Base-by-base conservation (phyloP, 2,329 filamentous ascomycete species). In the Fusarium sp. region DNA sequence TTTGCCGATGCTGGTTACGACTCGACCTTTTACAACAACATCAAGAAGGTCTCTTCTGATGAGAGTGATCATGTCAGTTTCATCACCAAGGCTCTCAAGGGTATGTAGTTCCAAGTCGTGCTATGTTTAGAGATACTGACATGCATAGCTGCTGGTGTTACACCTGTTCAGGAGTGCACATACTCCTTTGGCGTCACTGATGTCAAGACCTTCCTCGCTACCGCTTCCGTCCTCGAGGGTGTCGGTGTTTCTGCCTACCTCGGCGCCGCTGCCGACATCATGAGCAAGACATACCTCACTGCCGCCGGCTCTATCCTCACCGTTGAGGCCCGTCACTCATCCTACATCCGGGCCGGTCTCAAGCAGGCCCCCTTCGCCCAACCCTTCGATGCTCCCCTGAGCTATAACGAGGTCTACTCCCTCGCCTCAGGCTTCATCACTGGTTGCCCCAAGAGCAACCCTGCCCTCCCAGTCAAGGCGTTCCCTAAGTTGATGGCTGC, bases 201-300 rank as follows among this genome's bases (percentile, higher is more conserved):
- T 62, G 82, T 84, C 75, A 84, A 87, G 65, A 79, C 80, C 21
- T 89, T 89, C 77, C 79, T 91, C 1, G 84, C 84, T 6, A 89
- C 88, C 2, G 88, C 85, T 25, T 85, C 84, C 56, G 88, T 92
- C 72, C 80, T 91, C 29, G 84, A 90, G 56, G 89, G 91, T 72
- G 83, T 89, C 31, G 84, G 89, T 11, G 89, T 91, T 79, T 85
- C 84, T 3, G 80, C 89, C 6, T 90, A 88, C 79, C 80, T 90
- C 67, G 88, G 89, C 39, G 88, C 88, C 18, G 88, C 88, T 8
- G 83, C 84, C 23, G 80, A 81, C 54, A 89, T 91, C 74, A 80
- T 82, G 70, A 82, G 82, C 76, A 87, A 87, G 74, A 77, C 80
- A 3, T 89, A 89, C 76, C 81, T 91, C 55, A 74, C 76, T 0